Percentiles rank a stretch among this genome's conserved stretches.
Conservation (phyloP, 352 stramenopile species). For the Globisporangium carolinianum region DNA sequence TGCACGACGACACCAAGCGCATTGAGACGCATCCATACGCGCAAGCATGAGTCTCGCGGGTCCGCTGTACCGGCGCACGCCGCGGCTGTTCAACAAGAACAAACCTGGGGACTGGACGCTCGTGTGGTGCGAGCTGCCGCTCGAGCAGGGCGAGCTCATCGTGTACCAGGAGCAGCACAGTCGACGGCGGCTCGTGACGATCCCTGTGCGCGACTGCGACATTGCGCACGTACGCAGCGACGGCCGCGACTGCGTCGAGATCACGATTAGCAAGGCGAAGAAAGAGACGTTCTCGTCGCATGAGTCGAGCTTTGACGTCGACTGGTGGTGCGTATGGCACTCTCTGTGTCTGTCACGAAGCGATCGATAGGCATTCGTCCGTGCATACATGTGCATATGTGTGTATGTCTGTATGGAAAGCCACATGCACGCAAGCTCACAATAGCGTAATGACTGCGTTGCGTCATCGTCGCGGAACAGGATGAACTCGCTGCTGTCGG, state of each 20-base stretch:
- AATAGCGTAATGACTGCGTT: too few relatives aligned
- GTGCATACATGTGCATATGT: too few relatives aligned
- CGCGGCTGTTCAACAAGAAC: constrained; percentile 62
- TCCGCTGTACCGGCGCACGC: constrained; percentile 62
- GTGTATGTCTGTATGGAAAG: too few relatives aligned
- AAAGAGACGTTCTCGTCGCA: constrained; percentile 83
- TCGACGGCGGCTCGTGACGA: constrained; percentile 37
- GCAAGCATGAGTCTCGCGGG: constrained; percentile 51
- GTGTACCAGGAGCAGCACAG: constrained; percentile 57
- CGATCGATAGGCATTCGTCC: too few relatives aligned
- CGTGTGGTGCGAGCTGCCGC: constrained; percentile 67
- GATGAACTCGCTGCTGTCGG: constrained; percentile 73
- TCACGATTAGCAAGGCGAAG: constrained; percentile 54
- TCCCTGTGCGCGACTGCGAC: constrained; percentile 58
- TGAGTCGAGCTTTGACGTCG: constrained; percentile 78
- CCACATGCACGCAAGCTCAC: too few relatives aligned
- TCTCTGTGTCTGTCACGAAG: too few relatives aligned
- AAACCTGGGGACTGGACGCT: constrained; percentile 72
- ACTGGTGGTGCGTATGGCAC: constrained; percentile 63
- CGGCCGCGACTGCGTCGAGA: constrained; percentile 76
- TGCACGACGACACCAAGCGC: not conserved
- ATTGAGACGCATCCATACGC: too few relatives aligned
- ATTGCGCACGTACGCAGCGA: constrained; percentile 80
- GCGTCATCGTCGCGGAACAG: constrained; percentile 11
- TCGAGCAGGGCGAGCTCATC: constrained; percentile 63